Conservation (phyloP, 2,329 filamentous ascomycete species). For the Aspergillus ochraceoroseus region DNA sequence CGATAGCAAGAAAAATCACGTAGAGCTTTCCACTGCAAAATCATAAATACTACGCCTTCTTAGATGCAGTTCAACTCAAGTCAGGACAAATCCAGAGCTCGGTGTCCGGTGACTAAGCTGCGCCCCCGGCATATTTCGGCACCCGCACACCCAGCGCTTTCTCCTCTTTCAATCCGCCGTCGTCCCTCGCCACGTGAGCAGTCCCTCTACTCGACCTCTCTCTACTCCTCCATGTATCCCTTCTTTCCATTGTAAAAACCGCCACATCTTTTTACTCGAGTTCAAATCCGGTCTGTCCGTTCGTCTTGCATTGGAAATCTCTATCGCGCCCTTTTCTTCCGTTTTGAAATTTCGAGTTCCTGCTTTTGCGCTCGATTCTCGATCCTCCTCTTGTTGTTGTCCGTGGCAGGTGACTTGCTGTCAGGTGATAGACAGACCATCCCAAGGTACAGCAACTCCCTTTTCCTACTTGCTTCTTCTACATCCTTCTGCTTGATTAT, state of each 20-base stretch:
- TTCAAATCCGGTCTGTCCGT: constrained; percentile 18
- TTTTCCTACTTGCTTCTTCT: constrained; percentile 19
- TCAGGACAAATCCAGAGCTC: too few species aligned
- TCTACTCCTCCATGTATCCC: constrained; percentile 28
- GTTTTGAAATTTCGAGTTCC: constrained; percentile 18
- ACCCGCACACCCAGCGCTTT: constrained; percentile 23
- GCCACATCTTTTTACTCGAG: constrained; percentile 21
- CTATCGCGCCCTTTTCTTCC: constrained; percentile 16
- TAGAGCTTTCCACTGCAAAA: constrained; percentile 3
- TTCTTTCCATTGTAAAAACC: constrained; percentile 27
- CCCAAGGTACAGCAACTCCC: constrained; percentile 33
- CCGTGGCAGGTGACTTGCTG: constrained; percentile 43
- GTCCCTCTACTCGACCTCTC: constrained; percentile 33
- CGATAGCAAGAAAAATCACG: not conserved
- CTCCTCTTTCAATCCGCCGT: constrained; percentile 22
- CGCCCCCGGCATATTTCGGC: constrained; percentile 22
- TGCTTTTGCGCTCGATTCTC: constrained; percentile 26
- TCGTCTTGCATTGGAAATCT: constrained; percentile 10
- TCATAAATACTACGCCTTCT: constrained; percentile 7
- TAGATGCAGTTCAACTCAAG: too few species aligned
- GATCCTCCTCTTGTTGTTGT: constrained; percentile 35
- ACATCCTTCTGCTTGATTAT: constrained; percentile 14
- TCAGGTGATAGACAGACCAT: constrained; percentile 44
- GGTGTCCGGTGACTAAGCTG: constrained; percentile 33
- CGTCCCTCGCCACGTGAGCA: constrained; percentile 41